These are phyloP conservation scores for Trypanosoma melophagium DNA, from an alignment of 208 protist genomes.

Conservation along the genomic window DNA sequence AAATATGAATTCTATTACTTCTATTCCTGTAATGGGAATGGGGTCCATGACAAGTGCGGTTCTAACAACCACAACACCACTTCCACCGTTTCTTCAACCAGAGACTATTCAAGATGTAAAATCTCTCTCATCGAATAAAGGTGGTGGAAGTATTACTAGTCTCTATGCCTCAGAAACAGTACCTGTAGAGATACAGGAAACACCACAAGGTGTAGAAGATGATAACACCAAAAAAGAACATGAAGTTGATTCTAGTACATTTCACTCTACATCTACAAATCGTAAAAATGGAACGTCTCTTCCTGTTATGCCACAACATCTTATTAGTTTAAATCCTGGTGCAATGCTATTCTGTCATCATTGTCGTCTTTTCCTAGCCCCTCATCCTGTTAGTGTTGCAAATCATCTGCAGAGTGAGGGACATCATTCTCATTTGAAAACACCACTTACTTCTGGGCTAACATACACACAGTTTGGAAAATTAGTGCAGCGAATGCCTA, in stretches of 20 bases:
- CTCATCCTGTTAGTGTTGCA: constrained; percentile 25
- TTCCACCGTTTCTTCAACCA: background rate
- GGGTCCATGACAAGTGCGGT: too few relatives aligned
- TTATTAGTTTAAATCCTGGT: constrained; percentile 16
- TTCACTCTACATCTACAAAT: background rate
- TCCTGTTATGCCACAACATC: constrained; percentile 19
- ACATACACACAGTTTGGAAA: constrained; percentile 28
- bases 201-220: background rate
- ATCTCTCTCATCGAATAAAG: too few relatives aligned
- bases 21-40: too few relatives aligned
- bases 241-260: background rate
- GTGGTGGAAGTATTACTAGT: background rate
- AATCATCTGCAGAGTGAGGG: constrained; percentile 26
- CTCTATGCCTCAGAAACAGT: background rate
- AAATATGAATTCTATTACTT: too few relatives aligned
- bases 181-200: background rate
- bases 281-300: constrained; percentile 6
- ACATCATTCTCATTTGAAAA: constrained; percentile 2
- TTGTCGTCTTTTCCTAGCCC: constrained; percentile 27
- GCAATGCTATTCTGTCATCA: constrained; percentile 27
- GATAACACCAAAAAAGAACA: background rate
- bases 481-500: constrained; percentile 23
- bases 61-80: too few relatives aligned
- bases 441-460: background rate
- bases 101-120: background rate